Conservation (phyloP, 306 rosid genomes). For the Rosa multiflora region DNA sequence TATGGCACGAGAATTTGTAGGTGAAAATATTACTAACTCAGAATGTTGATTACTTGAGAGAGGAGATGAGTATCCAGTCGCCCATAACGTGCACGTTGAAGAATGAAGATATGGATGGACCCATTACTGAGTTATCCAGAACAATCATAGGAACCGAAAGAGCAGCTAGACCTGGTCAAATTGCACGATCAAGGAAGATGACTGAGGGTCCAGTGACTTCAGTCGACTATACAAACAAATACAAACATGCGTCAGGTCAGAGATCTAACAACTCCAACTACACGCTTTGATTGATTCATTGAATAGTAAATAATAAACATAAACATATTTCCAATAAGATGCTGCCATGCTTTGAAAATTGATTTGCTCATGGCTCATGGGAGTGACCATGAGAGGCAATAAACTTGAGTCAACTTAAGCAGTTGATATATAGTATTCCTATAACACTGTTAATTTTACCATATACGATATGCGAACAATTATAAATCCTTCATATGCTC, state of each 20-base stretch:
- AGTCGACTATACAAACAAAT: neutral
- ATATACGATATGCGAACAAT: too few relatives aligned
- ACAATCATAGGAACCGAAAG: neutral
- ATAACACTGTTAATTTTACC: too few relatives aligned
- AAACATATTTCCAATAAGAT: neutral
- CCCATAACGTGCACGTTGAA: neutral
- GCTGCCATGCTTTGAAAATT: neutral
- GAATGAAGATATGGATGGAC: neutral
- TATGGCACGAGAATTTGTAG: neutral
- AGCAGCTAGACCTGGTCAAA: neutral
- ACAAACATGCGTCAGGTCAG: neutral
- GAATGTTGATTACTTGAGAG: neutral
- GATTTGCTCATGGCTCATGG: neutral
- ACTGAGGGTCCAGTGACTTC: neutral
- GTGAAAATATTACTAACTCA: neutral
- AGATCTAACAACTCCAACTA: slow-evolving; percentile 2
- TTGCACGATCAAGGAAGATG: neutral
- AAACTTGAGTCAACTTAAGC: neutral
- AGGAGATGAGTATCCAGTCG: neutral
- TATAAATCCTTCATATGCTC: too few relatives aligned
- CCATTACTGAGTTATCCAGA: neutral
- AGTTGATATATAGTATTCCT: too few relatives aligned
- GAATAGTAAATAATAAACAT: neutral
- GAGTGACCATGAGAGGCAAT: neutral
- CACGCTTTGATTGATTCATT: neutral